phyloP scores from a whole-genome alignment of 2,329 filamentous ascomycete genomes.

The Fusarium sp. region DNA sequence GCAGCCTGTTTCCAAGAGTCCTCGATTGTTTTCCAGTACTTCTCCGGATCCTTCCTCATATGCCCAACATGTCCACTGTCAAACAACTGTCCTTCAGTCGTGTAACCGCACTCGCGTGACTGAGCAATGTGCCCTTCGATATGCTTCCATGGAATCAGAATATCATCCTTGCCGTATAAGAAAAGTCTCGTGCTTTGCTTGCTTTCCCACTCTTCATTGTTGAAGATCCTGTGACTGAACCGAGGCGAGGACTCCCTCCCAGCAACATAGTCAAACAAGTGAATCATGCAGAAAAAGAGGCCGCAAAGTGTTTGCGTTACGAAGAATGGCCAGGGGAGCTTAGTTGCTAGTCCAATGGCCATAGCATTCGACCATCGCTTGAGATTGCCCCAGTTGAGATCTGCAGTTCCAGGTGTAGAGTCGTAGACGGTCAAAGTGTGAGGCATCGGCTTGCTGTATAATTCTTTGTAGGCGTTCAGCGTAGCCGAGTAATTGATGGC shows the following conservation, averaged over 20 bases:
- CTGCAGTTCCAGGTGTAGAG: background rate
- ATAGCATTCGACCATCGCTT: slow-evolving; percentile 11
- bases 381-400: background rate
- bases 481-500: background rate
- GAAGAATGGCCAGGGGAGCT: background rate
- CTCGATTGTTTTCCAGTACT: background rate
- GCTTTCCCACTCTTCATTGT: background rate
- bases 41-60: background rate
- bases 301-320: background rate
- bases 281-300: background rate
- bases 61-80: slow-evolving; percentile 10
- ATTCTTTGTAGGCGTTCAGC: slow-evolving; percentile 2
- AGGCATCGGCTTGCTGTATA: background rate
- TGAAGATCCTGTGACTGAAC: slow-evolving; percentile 3
- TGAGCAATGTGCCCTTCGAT: background rate
- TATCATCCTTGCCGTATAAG: background rate
- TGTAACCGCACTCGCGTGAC: rapidly evolving
- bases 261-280: background rate
- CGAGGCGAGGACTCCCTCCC: background rate
- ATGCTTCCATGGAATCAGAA: slow-evolving; percentile 1
- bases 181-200: background rate
- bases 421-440: background rate
- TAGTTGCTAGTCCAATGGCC: background rate
- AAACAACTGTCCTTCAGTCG: background rate
- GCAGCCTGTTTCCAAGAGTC: background rate